phyloP scores from a whole-genome alignment of 768 basidiomycete species.

The Mycena floridula region DNA sequence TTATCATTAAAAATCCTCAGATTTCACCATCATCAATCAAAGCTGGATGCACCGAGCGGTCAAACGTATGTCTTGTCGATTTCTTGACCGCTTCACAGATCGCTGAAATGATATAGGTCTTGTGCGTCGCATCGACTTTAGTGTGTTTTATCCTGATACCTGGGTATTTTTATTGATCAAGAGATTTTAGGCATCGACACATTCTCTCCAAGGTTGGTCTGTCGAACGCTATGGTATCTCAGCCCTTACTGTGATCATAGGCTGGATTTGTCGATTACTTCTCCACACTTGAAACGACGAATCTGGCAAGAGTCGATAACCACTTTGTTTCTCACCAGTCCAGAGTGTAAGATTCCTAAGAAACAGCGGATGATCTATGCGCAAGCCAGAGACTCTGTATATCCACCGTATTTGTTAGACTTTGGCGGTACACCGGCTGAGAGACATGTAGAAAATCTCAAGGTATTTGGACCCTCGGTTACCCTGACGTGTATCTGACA shows the following conservation, averaged over 20 bases:
- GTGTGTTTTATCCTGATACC: slow-evolving; percentile 30
- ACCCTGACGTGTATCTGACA: too few relatives aligned
- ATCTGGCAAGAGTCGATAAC: slow-evolving; percentile 80
- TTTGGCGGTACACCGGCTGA: slow-evolving; percentile 63
- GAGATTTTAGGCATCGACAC: slow-evolving; percentile 61
- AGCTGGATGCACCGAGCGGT: slow-evolving; percentile 45
- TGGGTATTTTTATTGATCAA: background rate
- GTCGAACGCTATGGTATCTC: background rate
- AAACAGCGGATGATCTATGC: slow-evolving; percentile 53
- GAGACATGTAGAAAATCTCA: slow-evolving; percentile 72
- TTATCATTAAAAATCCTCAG: slow-evolving; percentile 25
- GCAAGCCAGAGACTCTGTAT: slow-evolving; percentile 48
- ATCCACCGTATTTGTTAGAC: slow-evolving; percentile 63
- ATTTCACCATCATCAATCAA: slow-evolving; percentile 59
- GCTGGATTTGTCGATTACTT: slow-evolving; percentile 49
- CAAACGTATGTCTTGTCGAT: slow-evolving; percentile 54
- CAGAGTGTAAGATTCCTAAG: slow-evolving; percentile 52
- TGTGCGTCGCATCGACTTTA: slow-evolving; percentile 67
- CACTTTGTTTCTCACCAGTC: slow-evolving; percentile 55
- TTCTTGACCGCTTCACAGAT: background rate
- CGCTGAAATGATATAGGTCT: slow-evolving; percentile 31
- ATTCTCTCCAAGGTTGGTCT: slow-evolving; percentile 62
- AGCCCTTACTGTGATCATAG: slow-evolving; percentile 22
- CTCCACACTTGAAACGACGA: slow-evolving; percentile 57
- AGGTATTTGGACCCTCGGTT: too few relatives aligned